Evolutionary conservation across 441 rosid species (phyloP).

Genomic region (Eutrema salsugineum): DNA sequence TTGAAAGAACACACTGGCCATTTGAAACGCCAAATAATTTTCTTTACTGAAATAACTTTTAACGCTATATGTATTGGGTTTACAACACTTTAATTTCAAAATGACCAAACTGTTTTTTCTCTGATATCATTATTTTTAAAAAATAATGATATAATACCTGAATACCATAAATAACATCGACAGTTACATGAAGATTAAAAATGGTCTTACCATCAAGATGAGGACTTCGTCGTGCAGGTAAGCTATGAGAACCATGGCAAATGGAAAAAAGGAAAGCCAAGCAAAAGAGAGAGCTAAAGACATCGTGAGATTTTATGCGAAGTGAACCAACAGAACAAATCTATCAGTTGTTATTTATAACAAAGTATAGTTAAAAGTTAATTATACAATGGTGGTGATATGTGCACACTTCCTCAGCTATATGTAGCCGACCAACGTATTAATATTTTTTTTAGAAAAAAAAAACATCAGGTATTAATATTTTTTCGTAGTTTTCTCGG

Average conservation of each 20-base stretch:
- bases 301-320: slow-evolving; percentile 14
- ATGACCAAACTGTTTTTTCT: background rate
- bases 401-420: slow-evolving; percentile 5
- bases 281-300: slow-evolving; percentile 26
- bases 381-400: background rate
- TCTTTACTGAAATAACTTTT: no score
- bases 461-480: no score
- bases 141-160: no score
- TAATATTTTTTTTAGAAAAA: no score
- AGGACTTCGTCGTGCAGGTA: background rate
- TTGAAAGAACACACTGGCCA: no score
- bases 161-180: background rate
- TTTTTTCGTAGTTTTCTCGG: background rate
- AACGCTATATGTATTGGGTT: no score
- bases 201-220: slow-evolving; percentile 28
- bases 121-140: background rate
- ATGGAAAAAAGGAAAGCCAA: background rate
- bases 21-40: background rate
- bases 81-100: background rate
- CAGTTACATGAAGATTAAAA: background rate
- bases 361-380: background rate
- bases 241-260: slow-evolving; percentile 18
- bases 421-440: slow-evolving; percentile 25
- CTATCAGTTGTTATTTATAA: no score
- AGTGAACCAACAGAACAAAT: background rate